Percentiles rank a stretch among this genome's conserved stretches.
phyloP scores from a whole-genome alignment of 2,329 filamentous ascomycete species.

The Tetracladium maxilliforme region DNA sequence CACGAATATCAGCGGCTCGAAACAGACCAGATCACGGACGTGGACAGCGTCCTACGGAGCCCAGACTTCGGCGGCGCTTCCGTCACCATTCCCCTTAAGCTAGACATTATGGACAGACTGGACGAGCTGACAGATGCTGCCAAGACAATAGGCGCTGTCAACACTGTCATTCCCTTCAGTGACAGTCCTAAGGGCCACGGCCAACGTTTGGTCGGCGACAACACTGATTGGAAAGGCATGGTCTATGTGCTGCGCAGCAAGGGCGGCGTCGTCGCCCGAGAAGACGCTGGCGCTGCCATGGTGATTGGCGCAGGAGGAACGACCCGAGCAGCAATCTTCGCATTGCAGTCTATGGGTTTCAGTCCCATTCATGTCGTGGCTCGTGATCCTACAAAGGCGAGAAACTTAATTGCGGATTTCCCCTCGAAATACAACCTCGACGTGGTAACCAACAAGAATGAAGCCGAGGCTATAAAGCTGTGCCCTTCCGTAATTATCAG shows the following conservation, averaged over 20 bases:
- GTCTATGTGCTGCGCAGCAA: conserved; percentile 46
- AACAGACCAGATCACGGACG: conserved; percentile 47
- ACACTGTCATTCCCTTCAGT: conserved; percentile 64
- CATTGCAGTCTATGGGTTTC: conserved; percentile 71
- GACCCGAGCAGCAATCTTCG: conserved; percentile 79
- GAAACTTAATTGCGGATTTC: conserved; percentile 56
- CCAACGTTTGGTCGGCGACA: conserved; percentile 61
- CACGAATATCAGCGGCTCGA: conserved; percentile 69
- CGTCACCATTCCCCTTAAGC: conserved; percentile 89
- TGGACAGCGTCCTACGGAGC: conserved; percentile 50
- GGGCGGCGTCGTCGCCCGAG: conserved; percentile 2
- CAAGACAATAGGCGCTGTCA: conserved; percentile 76
- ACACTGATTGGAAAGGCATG: conserved; percentile 96
- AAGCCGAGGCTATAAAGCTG: conserved; percentile 30
- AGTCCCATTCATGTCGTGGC: conserved; percentile 78
- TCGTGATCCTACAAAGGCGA: conserved; percentile 55
- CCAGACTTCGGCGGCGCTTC: conserved; percentile 81
- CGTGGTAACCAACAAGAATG: conserved; percentile 38
- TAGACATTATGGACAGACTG: conserved; percentile 69
- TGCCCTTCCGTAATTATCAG: conserved; percentile 64
- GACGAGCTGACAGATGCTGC: conserved; percentile 72
- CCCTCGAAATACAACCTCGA: conserved; percentile 56
- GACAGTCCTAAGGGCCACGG: conserved; percentile 15
- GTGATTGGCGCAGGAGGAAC: conserved; percentile 90
- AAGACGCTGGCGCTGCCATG: conserved; percentile 45